phyloP scores from a whole-genome alignment of 164 flowering plant genomes.

The Umbilicus rupestris region DNA sequence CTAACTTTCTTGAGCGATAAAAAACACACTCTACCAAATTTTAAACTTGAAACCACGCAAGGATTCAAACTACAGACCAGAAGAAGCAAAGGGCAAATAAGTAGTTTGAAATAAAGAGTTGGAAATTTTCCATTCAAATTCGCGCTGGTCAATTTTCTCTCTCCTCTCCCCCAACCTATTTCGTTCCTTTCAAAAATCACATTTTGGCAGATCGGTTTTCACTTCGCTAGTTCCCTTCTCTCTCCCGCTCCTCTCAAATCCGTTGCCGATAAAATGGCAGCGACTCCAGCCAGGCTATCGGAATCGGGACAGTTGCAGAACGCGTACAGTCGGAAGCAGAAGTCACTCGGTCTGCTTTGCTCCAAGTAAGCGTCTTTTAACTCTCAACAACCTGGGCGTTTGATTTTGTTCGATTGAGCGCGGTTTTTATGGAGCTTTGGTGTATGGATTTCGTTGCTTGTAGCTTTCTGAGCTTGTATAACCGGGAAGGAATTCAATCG shows the following conservation, averaged over 20 bases:
- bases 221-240: neutral
- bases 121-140: too few relatives aligned
- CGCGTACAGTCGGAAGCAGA: conserved; percentile 70
- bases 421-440: neutral
- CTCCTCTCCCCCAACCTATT: too few relatives aligned
- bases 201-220: too few relatives aligned
- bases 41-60: too few relatives aligned
- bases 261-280: neutral
- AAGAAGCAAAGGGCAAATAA: too few relatives aligned
- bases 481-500: conserved; percentile 56
- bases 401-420: neutral
- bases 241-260: conserved; percentile 4
- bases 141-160: too few relatives aligned
- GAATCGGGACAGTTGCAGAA: neutral
- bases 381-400: neutral
- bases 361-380: conserved; percentile 37
- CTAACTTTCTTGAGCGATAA: too few relatives aligned
- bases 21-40: too few relatives aligned
- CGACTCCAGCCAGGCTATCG: neutral
- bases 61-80: too few relatives aligned
- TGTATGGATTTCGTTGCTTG: conserved; percentile 7
- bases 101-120: too few relatives aligned
- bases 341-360: conserved; percentile 84
- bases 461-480: conserved; percentile 77
- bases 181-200: too few relatives aligned